A percentile compares a stretch with the other conserved stretches of the same genome.
phyloP scores from a whole-genome alignment of 495 filamentous ascomycete genomes.

The Neurospora sublineolata region DNA sequence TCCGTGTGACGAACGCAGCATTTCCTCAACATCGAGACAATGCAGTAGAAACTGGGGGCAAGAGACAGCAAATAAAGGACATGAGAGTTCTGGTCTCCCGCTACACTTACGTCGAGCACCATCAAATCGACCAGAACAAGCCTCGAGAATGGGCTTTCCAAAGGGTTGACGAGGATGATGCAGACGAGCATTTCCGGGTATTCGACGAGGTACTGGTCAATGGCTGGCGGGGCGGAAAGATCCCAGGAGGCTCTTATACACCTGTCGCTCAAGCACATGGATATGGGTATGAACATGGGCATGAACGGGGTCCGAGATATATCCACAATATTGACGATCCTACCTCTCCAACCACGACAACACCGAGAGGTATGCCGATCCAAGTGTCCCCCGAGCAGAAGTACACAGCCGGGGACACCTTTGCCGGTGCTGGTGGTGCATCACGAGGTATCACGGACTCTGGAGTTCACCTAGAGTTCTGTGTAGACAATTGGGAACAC shows the following conservation, averaged over 20 bases:
- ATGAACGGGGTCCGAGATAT: neutral
- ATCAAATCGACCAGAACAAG: conserved; percentile 4
- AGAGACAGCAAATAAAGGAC: conserved; percentile 12
- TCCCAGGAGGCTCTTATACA: conserved; percentile 31
- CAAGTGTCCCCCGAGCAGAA: conserved; percentile 17
- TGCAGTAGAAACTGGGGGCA: neutral
- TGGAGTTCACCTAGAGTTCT: conserved; percentile 47
- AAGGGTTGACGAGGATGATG: conserved; percentile 16
- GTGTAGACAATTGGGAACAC: conserved; percentile 46
- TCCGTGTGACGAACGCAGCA: conserved; percentile 42
- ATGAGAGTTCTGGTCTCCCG: conserved; percentile 29
- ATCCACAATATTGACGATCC: conserved; percentile 4
- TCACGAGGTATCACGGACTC: conserved; percentile 56
- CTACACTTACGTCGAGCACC: conserved; percentile 18
- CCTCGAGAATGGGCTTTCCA: conserved; percentile 24
- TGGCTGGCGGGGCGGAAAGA: conserved; percentile 28
- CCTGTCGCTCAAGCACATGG: conserved; percentile 13
- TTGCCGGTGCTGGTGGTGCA: conserved; percentile 68
- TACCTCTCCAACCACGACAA: neutral
- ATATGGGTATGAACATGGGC: too few relatives aligned
- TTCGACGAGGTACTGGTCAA: conserved; percentile 13
- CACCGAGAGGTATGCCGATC: neutral
- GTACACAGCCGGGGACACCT: conserved; percentile 61
- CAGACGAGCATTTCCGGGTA: neutral
- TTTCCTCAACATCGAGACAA: conserved; percentile 30